These are phyloP conservation scores for Mucor saturninus DNA, from an alignment of 371 early-diverging fungal genomes.

Conservation along the genomic window DNA sequence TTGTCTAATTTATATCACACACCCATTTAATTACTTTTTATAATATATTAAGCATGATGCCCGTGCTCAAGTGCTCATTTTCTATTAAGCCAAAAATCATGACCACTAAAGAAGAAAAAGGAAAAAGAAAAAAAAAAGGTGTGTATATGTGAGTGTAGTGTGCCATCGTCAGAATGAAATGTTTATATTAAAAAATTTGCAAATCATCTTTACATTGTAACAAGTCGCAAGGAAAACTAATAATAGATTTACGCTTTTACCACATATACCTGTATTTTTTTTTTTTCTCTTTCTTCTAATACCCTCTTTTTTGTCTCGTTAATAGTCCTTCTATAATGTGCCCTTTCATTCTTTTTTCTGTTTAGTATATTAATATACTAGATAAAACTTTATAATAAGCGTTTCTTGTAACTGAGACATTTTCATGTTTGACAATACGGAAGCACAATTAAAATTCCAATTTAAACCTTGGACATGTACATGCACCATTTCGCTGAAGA, in stretches of 20 bases:
- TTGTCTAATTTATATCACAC: conserved; percentile 1
- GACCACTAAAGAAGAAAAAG: too few relatives aligned
- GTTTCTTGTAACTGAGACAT: neutral
- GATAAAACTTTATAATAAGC: neutral
- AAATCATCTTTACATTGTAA: neutral
- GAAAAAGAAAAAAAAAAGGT: too few relatives aligned
- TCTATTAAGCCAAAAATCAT: neutral
- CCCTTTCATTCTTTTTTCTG: neutral
- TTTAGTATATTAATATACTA: neutral
- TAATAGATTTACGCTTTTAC: conserved; percentile 1
- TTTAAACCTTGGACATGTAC: too few relatives aligned
- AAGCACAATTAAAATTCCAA: too few relatives aligned
- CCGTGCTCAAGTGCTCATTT: neutral
- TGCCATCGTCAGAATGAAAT: neutral
- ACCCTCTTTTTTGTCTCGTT: neutral
- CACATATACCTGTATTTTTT: neutral
- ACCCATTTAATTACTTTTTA: neutral
- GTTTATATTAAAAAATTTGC: conserved; percentile 2
- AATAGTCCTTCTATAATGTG: neutral
- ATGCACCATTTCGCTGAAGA: too few relatives aligned
- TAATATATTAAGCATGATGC: conserved; percentile 1
- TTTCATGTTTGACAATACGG: neutral
- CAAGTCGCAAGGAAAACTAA: neutral
- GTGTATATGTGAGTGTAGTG: too few relatives aligned
- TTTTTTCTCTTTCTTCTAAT: neutral